These are phyloP conservation scores for Stereum hirsutum DNA, from an alignment of 1,284 basidiomycete genomes.

Conservation along the genomic window DNA sequence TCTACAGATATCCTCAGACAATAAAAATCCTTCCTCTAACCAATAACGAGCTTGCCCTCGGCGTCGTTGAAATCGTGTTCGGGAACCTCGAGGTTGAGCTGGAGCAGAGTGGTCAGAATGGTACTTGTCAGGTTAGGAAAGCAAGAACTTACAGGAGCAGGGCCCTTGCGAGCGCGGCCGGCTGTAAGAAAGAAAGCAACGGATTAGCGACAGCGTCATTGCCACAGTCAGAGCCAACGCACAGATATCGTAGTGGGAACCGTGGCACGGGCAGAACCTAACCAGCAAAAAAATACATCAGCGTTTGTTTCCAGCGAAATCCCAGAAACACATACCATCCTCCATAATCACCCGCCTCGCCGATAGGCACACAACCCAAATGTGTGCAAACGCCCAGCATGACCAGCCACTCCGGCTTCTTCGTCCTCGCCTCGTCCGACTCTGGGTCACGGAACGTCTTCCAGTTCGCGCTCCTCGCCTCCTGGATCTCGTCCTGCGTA, in stretches of 20 bases:
- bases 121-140: constrained; percentile 1
- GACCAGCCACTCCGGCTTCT: constrained; percentile 97
- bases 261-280: constrained; percentile 96
- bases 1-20: too few relatives aligned
- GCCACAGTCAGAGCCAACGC: constrained; percentile 17
- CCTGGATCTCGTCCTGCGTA: constrained; percentile 87
- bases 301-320: not conserved
- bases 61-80: constrained; percentile 82
- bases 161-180: constrained; percentile 91
- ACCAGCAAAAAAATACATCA: constrained; percentile 9
- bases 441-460: constrained; percentile 90
- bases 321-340: constrained; percentile 62
- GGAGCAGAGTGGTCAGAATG: constrained; percentile 8
- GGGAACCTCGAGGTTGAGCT: constrained; percentile 94
- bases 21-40: too few relatives aligned
- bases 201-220: not conserved
- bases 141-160: constrained; percentile 66
- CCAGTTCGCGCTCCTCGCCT: constrained; percentile 84
- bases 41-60: constrained; percentile 85
- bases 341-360: constrained; percentile 95
- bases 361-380: constrained; percentile 98
- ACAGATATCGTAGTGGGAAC: constrained; percentile 97
- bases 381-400: constrained; percentile 99
- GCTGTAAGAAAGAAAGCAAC: constrained; percentile 34
- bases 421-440: constrained; percentile 79